Base-by-base conservation (phyloP, 306 rosid genomes). In the Casuarina equisetifolia region DNA sequence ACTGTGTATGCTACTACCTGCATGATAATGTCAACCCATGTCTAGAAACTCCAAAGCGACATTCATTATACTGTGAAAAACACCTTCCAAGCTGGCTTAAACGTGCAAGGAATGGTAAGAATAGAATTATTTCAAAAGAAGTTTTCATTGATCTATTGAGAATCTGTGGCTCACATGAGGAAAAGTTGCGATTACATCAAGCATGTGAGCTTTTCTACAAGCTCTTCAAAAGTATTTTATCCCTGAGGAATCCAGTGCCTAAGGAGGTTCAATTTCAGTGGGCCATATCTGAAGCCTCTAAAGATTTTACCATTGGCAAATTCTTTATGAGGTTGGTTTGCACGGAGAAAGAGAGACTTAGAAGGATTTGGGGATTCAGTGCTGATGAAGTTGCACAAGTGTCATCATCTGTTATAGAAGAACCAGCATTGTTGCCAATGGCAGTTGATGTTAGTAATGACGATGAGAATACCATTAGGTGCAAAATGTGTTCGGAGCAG, bases 41-140 rank as follows among this genome's bases (percentile, higher is more conserved):
- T 82, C 59, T 71, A 84, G 99, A 92, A 86, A 86, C 81, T 78
- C 96, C 97, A 66, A 92, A 88, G 78, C 88, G 96, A 15, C 88
- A 91, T 89, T 87, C 79, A 49, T 83, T 92, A 78, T 96, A 96
- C 80, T 96, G 99, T 70, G 98, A 96, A 59, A 86, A 75, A 75
- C 99, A 96, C 85, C 91, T 92, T 67, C 99, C 99, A 49, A 96
- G 97, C 79, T 96, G 99, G 97, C 97, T 92, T 74, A 96, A 96
- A 83, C 96, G 99, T 77, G 99, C 99, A 20, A 90, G 99, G 87
- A 95, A 96, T 79, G 99, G 98, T 70, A 96, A 91, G 90, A 87
- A 97, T 87, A 92, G 97, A 85, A 93, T 96, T 74, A 80, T 96
- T 79, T 92, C 99, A 55, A 92, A 91, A 85, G 99, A 96, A 82